Base-by-base conservation (phyloP, 306 rosid species). In the Ormosia semicastrata region DNA sequence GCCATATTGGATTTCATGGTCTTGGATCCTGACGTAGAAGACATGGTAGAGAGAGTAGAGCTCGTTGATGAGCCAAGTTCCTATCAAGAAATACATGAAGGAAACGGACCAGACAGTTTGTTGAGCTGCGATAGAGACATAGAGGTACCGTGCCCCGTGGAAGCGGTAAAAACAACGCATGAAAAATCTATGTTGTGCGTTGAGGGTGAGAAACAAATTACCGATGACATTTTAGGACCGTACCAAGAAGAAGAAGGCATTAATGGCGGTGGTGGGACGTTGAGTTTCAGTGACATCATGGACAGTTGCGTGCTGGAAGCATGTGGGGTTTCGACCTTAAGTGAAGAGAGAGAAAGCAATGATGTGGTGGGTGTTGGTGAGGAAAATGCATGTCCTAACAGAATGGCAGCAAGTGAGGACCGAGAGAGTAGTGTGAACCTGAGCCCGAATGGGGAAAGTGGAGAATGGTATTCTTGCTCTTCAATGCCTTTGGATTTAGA, bases 311-410 rank as follows among this genome's bases (percentile, higher is more conserved):
- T 81, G 77, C 3, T 64, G 69, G 84, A 84, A 41, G 66, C 36
- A 5, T 33, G 82, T 81, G 94, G 88, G 81, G 64, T 58, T 71
- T 13, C 67, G 62, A 15, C 60, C n/a, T 18, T 86, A 46, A 86
- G 12, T 71, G 89, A 87, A 18, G 92, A 86, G 56, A 78, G 85
- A 82, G 89, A 82, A 24, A 74, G 10, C 7, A 24, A 59, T 11
- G 78, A 34, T 49, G 54, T 24, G 24, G 24, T 24, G 1, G 82
- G 74, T 32, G 53, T 40, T 13, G 10, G 40, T 14, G 86, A 60
- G 44, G 83, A 59, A 53, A 76, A 37, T 56, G 75, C 43, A 39
- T 39, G 66, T 68, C 14, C 5, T 4, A 7, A 74, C 18, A 13
- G 82, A 6, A 7, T 29, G 66, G 49, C n/a, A 2, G 10, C 76